Evolutionary conservation across 177 flowering plant species (phyloP).

Genomic region (Telopea speciosissima): DNA sequence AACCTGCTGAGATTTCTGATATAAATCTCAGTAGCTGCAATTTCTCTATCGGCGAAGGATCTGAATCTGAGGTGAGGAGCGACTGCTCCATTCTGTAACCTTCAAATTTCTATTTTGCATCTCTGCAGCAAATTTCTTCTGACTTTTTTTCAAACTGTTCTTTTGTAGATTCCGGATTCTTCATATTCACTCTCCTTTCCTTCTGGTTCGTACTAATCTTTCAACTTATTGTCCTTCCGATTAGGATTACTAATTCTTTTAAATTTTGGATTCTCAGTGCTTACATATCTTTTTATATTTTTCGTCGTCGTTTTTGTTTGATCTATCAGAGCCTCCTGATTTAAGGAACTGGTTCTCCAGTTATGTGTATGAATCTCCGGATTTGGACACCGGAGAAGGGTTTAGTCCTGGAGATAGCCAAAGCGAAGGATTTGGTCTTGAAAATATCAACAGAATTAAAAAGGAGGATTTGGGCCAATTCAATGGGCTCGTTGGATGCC

Average conservation of each 20-base stretch:
- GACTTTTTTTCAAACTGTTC: neutral
- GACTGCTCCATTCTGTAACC: neutral
- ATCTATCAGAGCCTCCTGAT: conserved; percentile 48
- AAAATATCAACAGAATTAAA: neutral
- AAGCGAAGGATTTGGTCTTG: neutral
- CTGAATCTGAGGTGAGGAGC: conserved; percentile 10
- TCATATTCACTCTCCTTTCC: conserved; percentile 24
- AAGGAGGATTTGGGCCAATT: neutral
- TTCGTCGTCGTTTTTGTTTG: neutral
- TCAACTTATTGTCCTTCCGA: neutral
- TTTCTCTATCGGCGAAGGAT: conserved; percentile 1
- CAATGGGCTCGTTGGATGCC: neutral
- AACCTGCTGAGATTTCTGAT: neutral
- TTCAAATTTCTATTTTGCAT: neutral
- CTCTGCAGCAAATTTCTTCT: neutral
- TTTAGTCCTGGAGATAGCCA: neutral
- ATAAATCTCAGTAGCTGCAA: neutral
- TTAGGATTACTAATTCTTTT: too few species aligned
- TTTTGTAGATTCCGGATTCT: conserved; percentile 23
- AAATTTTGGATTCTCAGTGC: neutral
- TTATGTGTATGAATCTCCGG: conserved; percentile 56
- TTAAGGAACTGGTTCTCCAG: conserved; percentile 60
- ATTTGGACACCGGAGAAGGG: conserved; percentile 15
- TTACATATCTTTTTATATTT: neutral
- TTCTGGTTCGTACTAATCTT: conserved; percentile 31